Percentiles rank a stretch among this genome's conserved stretches.
Evolutionary conservation across 2,329 filamentous ascomycete species (phyloP).

Genomic region (Fusarium oligoseptatum): DNA sequence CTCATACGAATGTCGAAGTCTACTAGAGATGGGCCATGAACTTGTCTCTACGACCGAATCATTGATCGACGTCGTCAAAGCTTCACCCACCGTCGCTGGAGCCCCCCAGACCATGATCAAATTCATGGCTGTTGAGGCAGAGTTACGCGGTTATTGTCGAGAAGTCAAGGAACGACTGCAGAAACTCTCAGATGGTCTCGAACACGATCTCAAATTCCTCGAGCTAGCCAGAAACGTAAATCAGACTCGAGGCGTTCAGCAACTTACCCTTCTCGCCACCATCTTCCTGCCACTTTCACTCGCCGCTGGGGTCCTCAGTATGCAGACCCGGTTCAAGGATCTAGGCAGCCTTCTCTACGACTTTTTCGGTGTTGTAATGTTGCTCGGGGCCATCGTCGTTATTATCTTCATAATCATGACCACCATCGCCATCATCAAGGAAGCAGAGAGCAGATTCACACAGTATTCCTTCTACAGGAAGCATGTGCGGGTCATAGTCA

Average conservation of each 20-base stretch:
- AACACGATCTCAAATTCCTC: constrained; percentile 10
- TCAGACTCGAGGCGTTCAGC: not conserved
- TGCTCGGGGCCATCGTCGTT: constrained; percentile 2
- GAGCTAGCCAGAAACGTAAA: not conserved
- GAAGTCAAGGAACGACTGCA: not conserved
- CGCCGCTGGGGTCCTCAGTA: constrained; percentile 12
- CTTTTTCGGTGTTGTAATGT: constrained; percentile 5
- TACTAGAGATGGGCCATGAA: not conserved
- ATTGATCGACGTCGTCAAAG: not conserved
- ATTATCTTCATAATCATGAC: not conserved
- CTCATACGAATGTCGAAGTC: not conserved
- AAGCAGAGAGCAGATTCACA: not conserved
- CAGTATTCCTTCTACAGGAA: not conserved
- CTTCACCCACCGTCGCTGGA: not conserved
- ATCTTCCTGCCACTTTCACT: constrained; percentile 13
- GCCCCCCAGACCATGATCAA: not conserved
- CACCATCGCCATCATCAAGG: not conserved
- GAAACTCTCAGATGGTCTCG: not conserved
- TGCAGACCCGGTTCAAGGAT: constrained; percentile 17
- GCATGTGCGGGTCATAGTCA: not conserved
- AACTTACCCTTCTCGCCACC: constrained; percentile 12
- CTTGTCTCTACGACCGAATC: not conserved
- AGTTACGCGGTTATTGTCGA: not conserved
- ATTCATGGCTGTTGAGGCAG: not conserved
- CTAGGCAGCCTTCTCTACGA: constrained; percentile 7